Evolutionary conservation across 768 basidiomycete genomes (phyloP).

Genomic region (Suillus discolor): DNA sequence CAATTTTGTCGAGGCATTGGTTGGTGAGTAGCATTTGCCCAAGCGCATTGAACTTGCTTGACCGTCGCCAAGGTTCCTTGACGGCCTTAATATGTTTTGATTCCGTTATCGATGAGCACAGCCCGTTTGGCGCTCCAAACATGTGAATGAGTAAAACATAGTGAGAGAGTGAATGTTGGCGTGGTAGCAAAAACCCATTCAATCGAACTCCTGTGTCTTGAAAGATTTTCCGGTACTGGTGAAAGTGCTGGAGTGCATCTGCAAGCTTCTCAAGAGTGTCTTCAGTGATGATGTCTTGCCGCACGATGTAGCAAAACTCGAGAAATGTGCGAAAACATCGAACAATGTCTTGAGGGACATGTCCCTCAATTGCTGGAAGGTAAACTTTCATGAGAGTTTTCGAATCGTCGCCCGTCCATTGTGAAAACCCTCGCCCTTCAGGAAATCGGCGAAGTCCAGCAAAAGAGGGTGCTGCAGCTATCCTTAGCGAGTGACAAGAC

Average conservation of each 20-base stretch:
- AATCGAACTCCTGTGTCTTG: too few relatives aligned
- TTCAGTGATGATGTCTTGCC: neutral
- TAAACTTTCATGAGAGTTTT: slow-evolving; percentile 29
- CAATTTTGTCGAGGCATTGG: neutral
- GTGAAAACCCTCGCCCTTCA: slow-evolving; percentile 31
- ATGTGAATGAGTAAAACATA: too few relatives aligned
- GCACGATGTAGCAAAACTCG: slow-evolving; percentile 32
- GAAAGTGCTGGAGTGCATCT: too few relatives aligned
- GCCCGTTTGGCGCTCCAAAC: too few relatives aligned
- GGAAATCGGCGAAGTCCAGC: slow-evolving; percentile 32
- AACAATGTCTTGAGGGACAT: neutral
- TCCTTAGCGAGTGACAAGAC: slow-evolving; percentile 16
- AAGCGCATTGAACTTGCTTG: too few relatives aligned
- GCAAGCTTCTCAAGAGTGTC: neutral
- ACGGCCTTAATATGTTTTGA: too few relatives aligned
- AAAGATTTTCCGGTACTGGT: too few relatives aligned
- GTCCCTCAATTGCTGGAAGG: too few relatives aligned
- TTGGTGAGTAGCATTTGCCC: neutral
- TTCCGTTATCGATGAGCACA: too few relatives aligned
- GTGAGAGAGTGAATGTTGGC: too few relatives aligned
- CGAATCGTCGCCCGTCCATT: slow-evolving; percentile 42
- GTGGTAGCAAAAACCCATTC: too few relatives aligned
- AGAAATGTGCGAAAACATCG: slow-evolving; percentile 24
- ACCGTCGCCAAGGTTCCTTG: too few relatives aligned
- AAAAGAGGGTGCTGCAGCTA: slow-evolving; percentile 31